Conservation (phyloP, 73 alveolate genomes). For the Tetrahymena borealis region DNA sequence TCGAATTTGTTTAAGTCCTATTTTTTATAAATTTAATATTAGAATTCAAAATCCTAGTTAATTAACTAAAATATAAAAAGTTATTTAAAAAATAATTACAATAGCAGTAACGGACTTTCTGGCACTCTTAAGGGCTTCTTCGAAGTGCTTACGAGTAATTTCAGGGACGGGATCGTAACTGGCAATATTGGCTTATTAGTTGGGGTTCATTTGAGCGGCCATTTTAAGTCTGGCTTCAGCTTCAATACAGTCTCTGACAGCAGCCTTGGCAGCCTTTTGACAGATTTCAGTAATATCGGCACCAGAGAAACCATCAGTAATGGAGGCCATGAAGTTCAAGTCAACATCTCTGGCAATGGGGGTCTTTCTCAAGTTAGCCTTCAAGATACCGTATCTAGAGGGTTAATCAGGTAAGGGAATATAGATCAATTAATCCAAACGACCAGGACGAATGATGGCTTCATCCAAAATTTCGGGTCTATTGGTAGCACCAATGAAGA, state of each 20-base stretch:
- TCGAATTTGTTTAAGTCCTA: constrained; percentile 83
- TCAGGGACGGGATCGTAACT: constrained; percentile 90
- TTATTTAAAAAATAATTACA: not conserved
- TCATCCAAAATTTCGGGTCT: constrained; percentile 93
- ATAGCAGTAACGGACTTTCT: constrained; percentile 80
- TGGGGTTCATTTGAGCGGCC: constrained; percentile 53
- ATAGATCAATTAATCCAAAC: constrained; percentile 85
- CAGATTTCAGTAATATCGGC: constrained; percentile 96
- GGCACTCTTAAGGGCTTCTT: constrained; percentile 84
- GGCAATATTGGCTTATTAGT: constrained; percentile 61
- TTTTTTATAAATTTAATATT: not conserved
- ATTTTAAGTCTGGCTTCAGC: constrained; percentile 84
- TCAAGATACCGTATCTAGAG: constrained; percentile 70
- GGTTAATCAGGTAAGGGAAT: constrained; percentile 94
- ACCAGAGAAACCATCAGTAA: constrained; percentile 97
- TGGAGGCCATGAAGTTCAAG: constrained; percentile 81
- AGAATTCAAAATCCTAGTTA: not conserved
- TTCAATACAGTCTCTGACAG: constrained; percentile 92
- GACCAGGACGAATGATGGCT: constrained; percentile 97
- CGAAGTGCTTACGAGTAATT: constrained; percentile 84
- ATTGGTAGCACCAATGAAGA: constrained; percentile 95
- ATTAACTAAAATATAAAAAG: constrained; percentile 10
- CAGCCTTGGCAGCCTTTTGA: constrained; percentile 94
- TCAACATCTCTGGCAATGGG: constrained; percentile 92
- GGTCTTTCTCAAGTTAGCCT: constrained; percentile 91